Percentiles rank a stretch among this genome's conserved stretches.
Evolutionary conservation across 768 basidiomycete species (phyloP).

Genomic region (Exidia glandulosa): DNA sequence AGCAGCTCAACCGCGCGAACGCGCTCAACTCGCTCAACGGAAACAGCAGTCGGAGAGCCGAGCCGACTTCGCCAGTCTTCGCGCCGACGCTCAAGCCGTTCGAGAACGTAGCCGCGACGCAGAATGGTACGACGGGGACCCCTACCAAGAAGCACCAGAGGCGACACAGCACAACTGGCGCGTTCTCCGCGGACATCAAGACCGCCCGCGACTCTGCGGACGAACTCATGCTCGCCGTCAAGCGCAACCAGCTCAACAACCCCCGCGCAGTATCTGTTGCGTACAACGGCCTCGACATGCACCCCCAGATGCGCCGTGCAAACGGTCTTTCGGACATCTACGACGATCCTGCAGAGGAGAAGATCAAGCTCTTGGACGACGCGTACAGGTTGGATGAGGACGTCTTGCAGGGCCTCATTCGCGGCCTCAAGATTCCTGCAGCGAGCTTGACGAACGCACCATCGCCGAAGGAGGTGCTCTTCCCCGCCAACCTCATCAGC

Average conservation of each 20-base stretch:
- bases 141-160: constrained; percentile 55
- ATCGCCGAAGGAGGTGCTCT: constrained; percentile 93
- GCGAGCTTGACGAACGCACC: constrained; percentile 85
- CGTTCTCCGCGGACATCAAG: constrained; percentile 51
- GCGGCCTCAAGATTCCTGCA: constrained; percentile 84
- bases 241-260: constrained; percentile 56
- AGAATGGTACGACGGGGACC: constrained; percentile 17
- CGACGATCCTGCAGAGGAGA: constrained; percentile 90
- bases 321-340: constrained; percentile 61
- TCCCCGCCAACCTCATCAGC: constrained; percentile 97
- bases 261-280: constrained; percentile 84
- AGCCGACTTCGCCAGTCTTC: constrained; percentile 80
- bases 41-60: constrained; percentile 39
- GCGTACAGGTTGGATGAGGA: constrained; percentile 86
- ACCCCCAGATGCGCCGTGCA: constrained; percentile 47
- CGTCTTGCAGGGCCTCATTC: constrained; percentile 79
- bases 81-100: constrained; percentile 60
- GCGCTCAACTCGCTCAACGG: constrained; percentile 81
- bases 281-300: constrained; percentile 71
- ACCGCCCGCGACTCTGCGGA: constrained; percentile 60
- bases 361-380: constrained; percentile 88
- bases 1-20: constrained; percentile 93
- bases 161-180: constrained; percentile 79
- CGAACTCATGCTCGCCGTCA: constrained; percentile 65
- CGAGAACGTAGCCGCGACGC: constrained; percentile 24